Evolutionary conservation across 306 rosid genomes (phyloP).

Genomic region (Inga laurina): DNA sequence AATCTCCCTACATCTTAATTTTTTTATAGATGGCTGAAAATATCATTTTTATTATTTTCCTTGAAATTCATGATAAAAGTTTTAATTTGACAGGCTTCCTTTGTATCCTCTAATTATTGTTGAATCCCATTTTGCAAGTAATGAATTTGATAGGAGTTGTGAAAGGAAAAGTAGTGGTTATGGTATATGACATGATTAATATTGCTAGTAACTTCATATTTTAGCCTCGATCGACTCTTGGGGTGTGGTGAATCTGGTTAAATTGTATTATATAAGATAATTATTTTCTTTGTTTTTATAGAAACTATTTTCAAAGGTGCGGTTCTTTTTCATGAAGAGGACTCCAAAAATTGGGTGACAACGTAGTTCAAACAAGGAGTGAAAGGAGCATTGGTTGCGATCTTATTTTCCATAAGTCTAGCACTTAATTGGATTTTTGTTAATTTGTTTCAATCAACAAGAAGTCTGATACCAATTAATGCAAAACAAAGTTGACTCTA

Average conservation of each 20-base stretch:
- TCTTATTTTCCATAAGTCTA: too few relatives aligned
- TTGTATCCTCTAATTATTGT: conserved; percentile 16
- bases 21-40: conserved; percentile 4
- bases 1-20: neutral
- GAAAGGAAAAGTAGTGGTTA: conserved; percentile 90
- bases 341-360: too few relatives aligned
- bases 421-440: too few relatives aligned
- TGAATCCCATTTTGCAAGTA: conserved; percentile 59
- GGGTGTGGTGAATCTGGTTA: neutral
- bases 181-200: conserved; percentile 97
- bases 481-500: too few relatives aligned
- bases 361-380: too few relatives aligned
- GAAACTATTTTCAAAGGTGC: conserved; percentile 94
- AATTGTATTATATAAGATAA: neutral
- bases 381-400: too few relatives aligned
- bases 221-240: conserved; percentile 12
- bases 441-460: too few relatives aligned
- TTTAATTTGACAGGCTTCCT: neutral
- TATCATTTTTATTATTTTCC: neutral
- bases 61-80: conserved; percentile 5
- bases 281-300: conserved; percentile 30
- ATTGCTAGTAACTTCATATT: conserved; percentile 70
- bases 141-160: conserved; percentile 97
- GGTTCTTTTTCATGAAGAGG: conserved; percentile 89
- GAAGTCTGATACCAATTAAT: too few relatives aligned